Base-by-base conservation (phyloP, 2,329 filamentous ascomycete species). In the Botrytis tulipae region DNA sequence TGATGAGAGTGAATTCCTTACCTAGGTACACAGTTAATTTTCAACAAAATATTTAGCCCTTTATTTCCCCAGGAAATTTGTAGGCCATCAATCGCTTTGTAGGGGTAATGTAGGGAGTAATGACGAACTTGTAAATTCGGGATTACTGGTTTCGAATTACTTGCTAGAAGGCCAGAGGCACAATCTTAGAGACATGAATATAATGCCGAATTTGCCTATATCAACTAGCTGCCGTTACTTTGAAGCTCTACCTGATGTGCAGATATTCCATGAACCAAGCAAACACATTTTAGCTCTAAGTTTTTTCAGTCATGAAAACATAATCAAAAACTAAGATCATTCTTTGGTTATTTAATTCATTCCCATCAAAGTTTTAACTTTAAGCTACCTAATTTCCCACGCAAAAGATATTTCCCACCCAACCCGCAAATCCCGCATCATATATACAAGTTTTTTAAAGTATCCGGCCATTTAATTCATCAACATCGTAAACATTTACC, bases 401-500 rank as follows among this genome's bases (percentile, higher is more conserved):
- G 12, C 68, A 57, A 48, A 16, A 37, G 44, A 46, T 16, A 35
- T n/a, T n/a, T 22, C 65, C 65, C 66, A 69, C 35, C 66, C 66
- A 69, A 69, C 44, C 69, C 59, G 61, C 69, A 48, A 71, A 65
- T 20, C 44, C 59, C 44, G 32, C 69, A 42, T 65, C 59, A 71
- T 65, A 71, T 51, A 40, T 71, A 66, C 59, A 71, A 65, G 14
- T 66, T 66, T 66, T 66, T 51, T 57, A 44, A 35, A 32, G 44
- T 51, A 51, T 51, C 40, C 71, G 18, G 25, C 42, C 65, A 59
- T 57, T 37, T 46, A 35, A 35, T 25, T 32, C 51, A 57, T 57
- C 59, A 66, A 66, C 40, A 67, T 66, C 61, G n/a, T 54, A 25
- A 46, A 29, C n/a, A 78, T 80, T 72, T 80, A 82, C 88, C 88